A percentile compares a stretch with the other conserved stretches of the same genome.
phyloP scores from a whole-genome alignment of 139 green algal genomes.

The Chlamydomonas sp. region DNA sequence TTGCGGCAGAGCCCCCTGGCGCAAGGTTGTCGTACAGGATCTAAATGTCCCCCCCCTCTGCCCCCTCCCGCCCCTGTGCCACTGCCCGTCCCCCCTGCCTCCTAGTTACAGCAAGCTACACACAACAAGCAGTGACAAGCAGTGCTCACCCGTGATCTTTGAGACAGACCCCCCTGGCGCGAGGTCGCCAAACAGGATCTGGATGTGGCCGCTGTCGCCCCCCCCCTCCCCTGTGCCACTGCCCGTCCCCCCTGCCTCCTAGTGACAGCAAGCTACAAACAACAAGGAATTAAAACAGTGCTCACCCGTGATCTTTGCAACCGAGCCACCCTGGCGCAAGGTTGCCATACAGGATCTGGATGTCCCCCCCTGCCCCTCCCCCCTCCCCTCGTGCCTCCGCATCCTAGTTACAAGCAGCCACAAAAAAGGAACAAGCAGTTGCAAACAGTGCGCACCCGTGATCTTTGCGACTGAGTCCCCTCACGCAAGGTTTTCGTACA shows the following conservation, averaged over 20 bases:
- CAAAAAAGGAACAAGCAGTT: not conserved
- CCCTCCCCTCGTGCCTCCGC: too few species aligned
- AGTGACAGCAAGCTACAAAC: too few species aligned
- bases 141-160: constrained; percentile 96
- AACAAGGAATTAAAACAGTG: too few species aligned
- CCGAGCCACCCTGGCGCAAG: constrained; percentile 82
- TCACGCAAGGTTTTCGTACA: constrained; percentile 94
- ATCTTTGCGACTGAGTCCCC: constrained; percentile 97
- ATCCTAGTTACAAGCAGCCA: too few species aligned
- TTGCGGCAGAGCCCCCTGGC: constrained; percentile 87
- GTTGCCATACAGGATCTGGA: constrained; percentile 93
- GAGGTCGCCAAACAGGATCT: constrained; percentile 92
- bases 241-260: too few species aligned
- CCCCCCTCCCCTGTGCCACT: too few species aligned
- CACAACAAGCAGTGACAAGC: too few species aligned
- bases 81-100: too few species aligned
- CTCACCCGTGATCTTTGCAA: constrained; percentile 96
- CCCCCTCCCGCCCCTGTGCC: too few species aligned
- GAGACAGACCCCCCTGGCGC: constrained; percentile 86
- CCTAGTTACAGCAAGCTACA: too few species aligned
- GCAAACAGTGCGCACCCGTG: constrained; percentile 67
- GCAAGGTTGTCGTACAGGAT: constrained; percentile 96
- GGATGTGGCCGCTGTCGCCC: constrained; percentile 48
- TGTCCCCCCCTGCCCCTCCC: constrained; percentile 25
- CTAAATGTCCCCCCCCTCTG: too few species aligned